These are phyloP conservation scores for Moniliophthora roreri DNA, from an alignment of 1,284 basidiomycete species.

Conservation along the genomic window DNA sequence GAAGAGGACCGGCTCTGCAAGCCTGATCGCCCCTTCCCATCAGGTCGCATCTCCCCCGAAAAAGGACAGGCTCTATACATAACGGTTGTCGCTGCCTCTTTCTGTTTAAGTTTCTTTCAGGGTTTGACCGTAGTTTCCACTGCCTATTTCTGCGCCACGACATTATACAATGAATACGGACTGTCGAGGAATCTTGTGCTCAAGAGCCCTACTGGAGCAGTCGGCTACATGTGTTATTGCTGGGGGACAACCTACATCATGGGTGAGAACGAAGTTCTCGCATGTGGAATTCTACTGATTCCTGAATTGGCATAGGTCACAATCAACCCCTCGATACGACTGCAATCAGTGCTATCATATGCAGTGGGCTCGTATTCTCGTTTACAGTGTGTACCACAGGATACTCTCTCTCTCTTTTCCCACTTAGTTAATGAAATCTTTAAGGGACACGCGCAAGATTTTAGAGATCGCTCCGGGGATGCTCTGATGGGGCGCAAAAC, in stretches of 20 bases:
- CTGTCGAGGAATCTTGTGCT: too few relatives aligned
- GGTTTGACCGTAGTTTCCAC: too few relatives aligned
- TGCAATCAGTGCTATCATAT: slow-evolving; percentile 20
- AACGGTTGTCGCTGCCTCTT: too few relatives aligned
- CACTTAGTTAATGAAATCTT: not conserved
- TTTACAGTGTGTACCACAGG: slow-evolving; percentile 27
- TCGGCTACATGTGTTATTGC: slow-evolving; percentile 33
- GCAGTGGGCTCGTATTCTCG: slow-evolving; percentile 26
- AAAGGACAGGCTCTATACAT: too few relatives aligned
- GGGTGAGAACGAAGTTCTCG: slow-evolving; percentile 21
- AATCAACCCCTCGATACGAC: slow-evolving; percentile 17
- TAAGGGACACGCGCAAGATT: slow-evolving; percentile 32
- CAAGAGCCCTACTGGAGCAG: slow-evolving; percentile 30
- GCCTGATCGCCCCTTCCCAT: too few relatives aligned
- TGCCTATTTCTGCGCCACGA: too few relatives aligned
- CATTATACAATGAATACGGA: too few relatives aligned
- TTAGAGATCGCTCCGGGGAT: slow-evolving; percentile 31
- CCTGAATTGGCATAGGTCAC: slow-evolving; percentile 12
- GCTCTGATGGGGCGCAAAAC: slow-evolving; percentile 28
- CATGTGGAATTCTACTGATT: not conserved
- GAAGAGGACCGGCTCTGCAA: too few relatives aligned
- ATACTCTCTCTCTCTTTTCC: not conserved
- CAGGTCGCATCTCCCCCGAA: too few relatives aligned
- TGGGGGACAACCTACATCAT: slow-evolving; percentile 33
- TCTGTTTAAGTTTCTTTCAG: too few relatives aligned